These are phyloP conservation scores for Cladosporium colombiae DNA, from an alignment of 2,329 filamentous ascomycete species.

Conservation along the genomic window DNA sequence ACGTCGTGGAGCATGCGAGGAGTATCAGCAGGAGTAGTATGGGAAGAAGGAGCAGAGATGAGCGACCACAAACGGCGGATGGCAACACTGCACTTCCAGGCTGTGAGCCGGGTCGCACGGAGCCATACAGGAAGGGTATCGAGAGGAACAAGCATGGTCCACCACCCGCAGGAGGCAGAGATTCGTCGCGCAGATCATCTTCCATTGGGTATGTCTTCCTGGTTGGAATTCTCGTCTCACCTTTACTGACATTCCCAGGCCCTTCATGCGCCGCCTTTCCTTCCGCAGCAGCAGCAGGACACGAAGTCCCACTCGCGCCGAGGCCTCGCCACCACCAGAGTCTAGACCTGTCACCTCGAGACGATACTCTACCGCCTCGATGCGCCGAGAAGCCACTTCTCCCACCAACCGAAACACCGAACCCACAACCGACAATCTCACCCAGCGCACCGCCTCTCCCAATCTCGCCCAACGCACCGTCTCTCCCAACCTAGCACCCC, in stretches of 20 bases:
- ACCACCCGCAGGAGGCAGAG: constrained; percentile 4
- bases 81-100: not conserved
- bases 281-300: constrained; percentile 30
- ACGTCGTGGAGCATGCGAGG: constrained; percentile 14
- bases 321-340: constrained; percentile 19
- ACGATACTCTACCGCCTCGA: not conserved
- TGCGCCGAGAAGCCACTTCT: not conserved
- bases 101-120: not conserved
- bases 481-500: not conserved
- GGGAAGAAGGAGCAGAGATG: not conserved
- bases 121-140: constrained; percentile 6
- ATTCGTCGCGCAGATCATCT: constrained; percentile 21
- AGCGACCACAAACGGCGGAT: constrained; percentile 6
- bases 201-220: constrained; percentile 19
- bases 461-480: not conserved
- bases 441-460: not conserved
- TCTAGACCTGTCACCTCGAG: constrained; percentile 53
- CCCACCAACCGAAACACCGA: constrained; percentile 5
- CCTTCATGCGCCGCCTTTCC: constrained; percentile 34
- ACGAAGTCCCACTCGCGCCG: constrained; percentile 12
- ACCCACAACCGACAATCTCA: not conserved
- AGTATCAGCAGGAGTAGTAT: constrained; percentile 1
- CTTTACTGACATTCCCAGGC: constrained; percentile 23
- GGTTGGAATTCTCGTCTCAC: not conserved
- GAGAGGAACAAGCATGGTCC: constrained; percentile 8